A percentile compares a stretch with the other conserved stretches of the same genome.
Conservation (phyloP, 2,329 filamentous ascomycete genomes). For the Didymella pomorum region DNA sequence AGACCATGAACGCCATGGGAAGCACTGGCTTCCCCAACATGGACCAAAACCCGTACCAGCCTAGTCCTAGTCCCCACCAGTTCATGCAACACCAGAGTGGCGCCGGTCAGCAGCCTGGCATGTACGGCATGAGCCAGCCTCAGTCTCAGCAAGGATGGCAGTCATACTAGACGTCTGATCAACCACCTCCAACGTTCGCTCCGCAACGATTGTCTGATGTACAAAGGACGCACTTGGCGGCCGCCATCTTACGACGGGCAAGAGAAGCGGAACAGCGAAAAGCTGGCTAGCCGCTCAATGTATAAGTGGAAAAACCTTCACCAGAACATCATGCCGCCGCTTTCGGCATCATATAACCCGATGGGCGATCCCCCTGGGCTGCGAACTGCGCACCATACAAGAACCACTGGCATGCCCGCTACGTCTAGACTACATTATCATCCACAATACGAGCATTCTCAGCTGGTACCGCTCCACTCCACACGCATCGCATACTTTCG, state of each 20-base stretch:
- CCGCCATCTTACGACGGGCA: background rate
- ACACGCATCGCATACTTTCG: background rate
- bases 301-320: background rate
- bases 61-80: constrained; percentile 56
- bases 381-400: background rate
- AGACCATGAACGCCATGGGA: constrained; percentile 56
- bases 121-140: constrained; percentile 61
- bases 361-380: background rate
- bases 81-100: constrained; percentile 56
- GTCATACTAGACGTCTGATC: constrained; percentile 35
- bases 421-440: background rate
- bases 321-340: background rate
- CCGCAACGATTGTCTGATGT: background rate
- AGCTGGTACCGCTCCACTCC: constrained; percentile 7
- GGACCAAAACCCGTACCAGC: constrained; percentile 60
- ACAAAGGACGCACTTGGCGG: background rate
- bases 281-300: background rate
- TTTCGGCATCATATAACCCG: background rate
- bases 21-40: constrained; percentile 55
- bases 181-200: background rate
- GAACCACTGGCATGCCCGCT: background rate
- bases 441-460: constrained; percentile 1
- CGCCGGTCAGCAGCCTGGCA: constrained; percentile 58
- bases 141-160: constrained; percentile 54
- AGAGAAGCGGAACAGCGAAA: background rate